Base-by-base conservation (phyloP, 139 green algal species). In the Klebsormidium nitens region DNA sequence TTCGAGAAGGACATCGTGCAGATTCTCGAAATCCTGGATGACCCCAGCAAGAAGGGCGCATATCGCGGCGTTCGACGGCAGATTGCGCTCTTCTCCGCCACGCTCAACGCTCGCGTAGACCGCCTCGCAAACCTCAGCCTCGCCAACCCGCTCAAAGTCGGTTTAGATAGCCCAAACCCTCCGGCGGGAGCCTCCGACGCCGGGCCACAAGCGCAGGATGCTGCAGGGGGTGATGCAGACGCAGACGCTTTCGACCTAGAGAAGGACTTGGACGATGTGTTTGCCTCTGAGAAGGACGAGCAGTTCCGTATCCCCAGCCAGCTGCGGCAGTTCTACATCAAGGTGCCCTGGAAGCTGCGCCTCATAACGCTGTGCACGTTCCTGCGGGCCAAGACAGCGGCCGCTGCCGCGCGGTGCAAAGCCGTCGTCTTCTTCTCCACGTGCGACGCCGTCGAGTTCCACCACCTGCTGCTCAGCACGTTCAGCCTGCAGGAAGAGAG, bases 401-500 rank as follows among this genome's bases (percentile, higher is more conserved):
- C 14, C 8, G 42, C 42, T 49, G 42, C 8, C 42, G 42, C 8
- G 8, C n/a, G 19, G 36, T 29, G n/a, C 69, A 95, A 96, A 76
- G 63, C 89, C 19, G 88, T 98, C 17, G 87, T 97, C 1, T 98
- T 98, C 72, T 62, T 97, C 47, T 94, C 89, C 14, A 91, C 74
- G 58, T 96, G 91, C 50, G 90, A 92, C 37, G 76, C 76, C 3
- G 93, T 97, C 26, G 92, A 98, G 31, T 85, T 79, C 57, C 75
- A 82, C 72, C 63, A 85, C 74, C 32, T 28, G 23, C 48, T 42
- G 40, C 49, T 79, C 40, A 31, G 39, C 26, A 5, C 35, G 23
- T 72, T 66, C 37, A 74, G 19, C 37, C 8, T 11, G 47, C n/a
- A 46, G 55, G 48, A 1, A 26, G 39, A n/a, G 39, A 50, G 19